phyloP scores from a whole-genome alignment of 495 filamentous ascomycete species.

The Astrocystis sublimbata region DNA sequence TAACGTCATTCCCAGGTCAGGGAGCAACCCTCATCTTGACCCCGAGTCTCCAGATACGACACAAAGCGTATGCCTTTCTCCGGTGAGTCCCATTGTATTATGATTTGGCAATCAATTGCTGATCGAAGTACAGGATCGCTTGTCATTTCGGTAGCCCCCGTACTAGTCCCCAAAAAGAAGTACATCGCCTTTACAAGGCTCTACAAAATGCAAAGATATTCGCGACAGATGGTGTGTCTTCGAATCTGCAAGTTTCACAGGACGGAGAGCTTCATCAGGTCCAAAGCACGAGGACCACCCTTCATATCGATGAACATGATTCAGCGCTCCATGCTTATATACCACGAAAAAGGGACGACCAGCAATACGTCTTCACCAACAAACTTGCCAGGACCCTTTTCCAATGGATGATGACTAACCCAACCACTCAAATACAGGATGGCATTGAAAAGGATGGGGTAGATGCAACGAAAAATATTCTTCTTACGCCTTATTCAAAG shows the following conservation, averaged over 20 bases:
- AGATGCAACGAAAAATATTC: too few species aligned
- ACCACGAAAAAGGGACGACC: conserved; percentile 9
- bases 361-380: conserved; percentile 4
- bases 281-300: background rate
- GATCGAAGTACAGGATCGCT: background rate
- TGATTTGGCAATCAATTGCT: background rate
- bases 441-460: too few species aligned
- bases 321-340: conserved; percentile 6
- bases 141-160: conserved; percentile 11
- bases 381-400: conserved; percentile 1
- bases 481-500: too few species aligned
- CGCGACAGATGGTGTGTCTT: conserved; percentile 14
- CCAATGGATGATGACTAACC: conserved; percentile 12
- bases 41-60: background rate
- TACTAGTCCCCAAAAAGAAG: background rate
- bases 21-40: background rate
- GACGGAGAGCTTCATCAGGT: conserved; percentile 4
- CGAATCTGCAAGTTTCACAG: conserved; percentile 6
- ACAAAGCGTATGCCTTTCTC: conserved; percentile 4
- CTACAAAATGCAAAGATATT: background rate
- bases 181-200: background rate
- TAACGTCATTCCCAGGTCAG: conserved; percentile 13
- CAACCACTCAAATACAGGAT: conserved; percentile 1
- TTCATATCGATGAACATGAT: conserved; percentile 9
- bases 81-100: conserved; percentile 6